A percentile compares a stretch with the other conserved stretches of the same genome.
Conservation (phyloP, 768 basidiomycete genomes). For the Lactarius evosmus region DNA sequence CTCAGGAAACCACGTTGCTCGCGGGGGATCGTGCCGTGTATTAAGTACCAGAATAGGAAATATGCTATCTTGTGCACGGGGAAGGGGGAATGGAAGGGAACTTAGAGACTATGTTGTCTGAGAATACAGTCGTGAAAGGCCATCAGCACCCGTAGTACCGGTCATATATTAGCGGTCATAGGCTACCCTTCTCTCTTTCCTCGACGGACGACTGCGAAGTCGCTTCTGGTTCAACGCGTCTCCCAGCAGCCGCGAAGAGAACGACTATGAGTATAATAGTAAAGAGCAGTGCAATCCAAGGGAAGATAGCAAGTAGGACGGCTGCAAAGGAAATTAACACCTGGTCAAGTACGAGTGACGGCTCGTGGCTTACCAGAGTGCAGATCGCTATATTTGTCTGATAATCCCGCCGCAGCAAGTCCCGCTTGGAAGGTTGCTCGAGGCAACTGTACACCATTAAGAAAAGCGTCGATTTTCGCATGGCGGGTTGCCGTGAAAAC, state of each 20-base stretch:
- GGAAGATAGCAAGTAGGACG: constrained; percentile 22
- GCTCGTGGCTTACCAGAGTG: constrained; percentile 8
- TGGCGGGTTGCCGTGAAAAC: constrained; percentile 44
- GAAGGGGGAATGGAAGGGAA: background rate
- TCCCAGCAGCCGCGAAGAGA: constrained; percentile 16
- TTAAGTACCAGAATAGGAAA: background rate
- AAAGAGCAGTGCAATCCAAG: constrained; percentile 20
- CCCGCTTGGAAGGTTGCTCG: constrained; percentile 37
- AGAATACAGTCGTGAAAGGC: constrained; percentile 2
- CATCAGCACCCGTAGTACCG: background rate
- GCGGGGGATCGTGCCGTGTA: background rate
- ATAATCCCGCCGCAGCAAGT: constrained; percentile 8
- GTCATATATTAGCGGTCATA: background rate
- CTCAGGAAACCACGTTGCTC: too few species aligned
- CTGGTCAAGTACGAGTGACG: background rate
- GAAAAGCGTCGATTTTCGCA: constrained; percentile 43
- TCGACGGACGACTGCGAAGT: background rate
- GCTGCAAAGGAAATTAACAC: background rate
- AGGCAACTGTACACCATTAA: constrained; percentile 41
- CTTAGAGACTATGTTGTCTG: background rate
- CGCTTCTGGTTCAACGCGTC: background rate
- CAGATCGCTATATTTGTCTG: constrained; percentile 15
- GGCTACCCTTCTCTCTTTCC: constrained; percentile 4
- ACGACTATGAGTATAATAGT: background rate
- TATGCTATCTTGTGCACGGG: background rate